Conservation (phyloP, 805 yeast species). For the Citeromyces matritensis region DNA sequence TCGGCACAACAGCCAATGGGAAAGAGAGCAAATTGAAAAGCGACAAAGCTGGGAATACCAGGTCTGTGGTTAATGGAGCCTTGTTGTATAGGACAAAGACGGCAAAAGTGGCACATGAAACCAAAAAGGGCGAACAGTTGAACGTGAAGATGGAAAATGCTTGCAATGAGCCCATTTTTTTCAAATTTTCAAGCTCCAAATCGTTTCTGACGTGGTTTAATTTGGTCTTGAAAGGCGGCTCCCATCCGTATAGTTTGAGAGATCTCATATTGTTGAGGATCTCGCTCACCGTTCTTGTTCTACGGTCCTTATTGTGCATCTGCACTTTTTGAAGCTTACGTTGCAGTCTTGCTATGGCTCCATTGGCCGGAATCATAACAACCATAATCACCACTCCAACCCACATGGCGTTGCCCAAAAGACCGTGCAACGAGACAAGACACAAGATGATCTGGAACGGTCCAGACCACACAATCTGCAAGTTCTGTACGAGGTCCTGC, state of each 20-base stretch:
- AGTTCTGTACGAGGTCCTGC: constrained; percentile 38
- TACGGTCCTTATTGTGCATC: constrained; percentile 46
- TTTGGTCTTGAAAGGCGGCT: constrained; percentile 41
- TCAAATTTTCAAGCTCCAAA: constrained; percentile 35
- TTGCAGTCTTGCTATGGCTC: constrained; percentile 26
- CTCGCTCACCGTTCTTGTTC: constrained; percentile 47
- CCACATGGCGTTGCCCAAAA: constrained; percentile 44
- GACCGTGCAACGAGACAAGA: constrained; percentile 33
- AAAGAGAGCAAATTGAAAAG: constrained; percentile 41
- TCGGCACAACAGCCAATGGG: constrained; percentile 47
- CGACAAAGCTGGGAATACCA: constrained; percentile 55
- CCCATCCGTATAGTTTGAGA: constrained; percentile 60
- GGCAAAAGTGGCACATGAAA: constrained; percentile 46
- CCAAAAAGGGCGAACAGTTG: constrained; percentile 51
- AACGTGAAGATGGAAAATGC: constrained; percentile 39
- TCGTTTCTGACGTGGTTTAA: constrained; percentile 39
- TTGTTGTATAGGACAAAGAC: constrained; percentile 28
- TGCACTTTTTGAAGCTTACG: constrained; percentile 33
- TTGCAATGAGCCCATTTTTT: constrained; percentile 29
- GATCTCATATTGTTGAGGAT: constrained; percentile 44
- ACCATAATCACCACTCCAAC: constrained; percentile 39
- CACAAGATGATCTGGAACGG: constrained; percentile 43
- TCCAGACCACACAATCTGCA: constrained; percentile 40
- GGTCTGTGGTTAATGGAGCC: constrained; percentile 45
- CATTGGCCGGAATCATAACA: constrained; percentile 43